Evolutionary conservation across 768 basidiomycete species (phyloP), one percentile per base, ranked within the genome.

Genomic region (Butyriboletus loyo): DNA sequence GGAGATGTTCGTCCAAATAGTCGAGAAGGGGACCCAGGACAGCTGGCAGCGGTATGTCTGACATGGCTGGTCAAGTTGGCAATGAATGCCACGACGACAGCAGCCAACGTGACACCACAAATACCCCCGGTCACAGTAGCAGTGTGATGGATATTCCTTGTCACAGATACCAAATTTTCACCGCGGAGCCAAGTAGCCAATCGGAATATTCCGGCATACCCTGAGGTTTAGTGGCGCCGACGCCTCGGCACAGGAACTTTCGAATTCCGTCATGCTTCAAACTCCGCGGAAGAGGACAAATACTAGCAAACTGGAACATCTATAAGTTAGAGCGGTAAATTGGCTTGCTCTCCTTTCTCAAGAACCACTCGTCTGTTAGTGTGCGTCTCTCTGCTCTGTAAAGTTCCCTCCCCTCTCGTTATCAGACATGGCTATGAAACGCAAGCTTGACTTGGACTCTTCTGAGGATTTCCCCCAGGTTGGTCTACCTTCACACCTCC

Each of bases 381-480:
- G 25, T 46, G 27, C 7, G 49, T 49, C 51, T 40, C 34, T 50
- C 43, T 37, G 25, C 37, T 42, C 28, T 52, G 48, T 35, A 24
- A 15, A 52, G 57, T 27, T 31, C 34, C 37, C 48, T 21, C 50
- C 63, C 46, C 39, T 44, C 52, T 42, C 44, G 40, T 17, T 49
- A 46, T 56, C 47, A 59, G 56, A 58, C 46, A 91, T 89, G 87
- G 76, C 83, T 37, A 57, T 88, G 65, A 92, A 92, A 70, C 80
- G 89, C 67, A 92, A 92, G 74, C 75, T 87, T 46, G 81, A 84
- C 46, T 59, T 74, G 19, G 86, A 86, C 53, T 64, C 73, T 19
- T 79, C 81, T 53, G 83, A 83, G 61, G 73, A 74, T 55, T 74
- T 70, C 49, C 78, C 74, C 56, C 77, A 68, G 57, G 84, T 84